Evolutionary conservation across 495 filamentous ascomycete genomes (phyloP).

Genomic region (Xylaria sp.): DNA sequence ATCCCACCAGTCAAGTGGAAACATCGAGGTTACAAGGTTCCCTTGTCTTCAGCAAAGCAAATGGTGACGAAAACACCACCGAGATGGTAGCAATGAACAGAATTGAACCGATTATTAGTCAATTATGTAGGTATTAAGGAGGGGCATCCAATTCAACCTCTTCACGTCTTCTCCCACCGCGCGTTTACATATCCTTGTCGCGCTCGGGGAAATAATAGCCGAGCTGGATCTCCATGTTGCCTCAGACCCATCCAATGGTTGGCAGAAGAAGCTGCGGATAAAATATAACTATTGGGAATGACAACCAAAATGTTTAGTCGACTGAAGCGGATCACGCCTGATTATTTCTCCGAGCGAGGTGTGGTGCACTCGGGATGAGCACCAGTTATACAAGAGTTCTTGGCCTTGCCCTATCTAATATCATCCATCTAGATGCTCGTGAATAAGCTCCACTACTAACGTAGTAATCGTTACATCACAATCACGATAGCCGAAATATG

Average conservation of each 20-base stretch:
- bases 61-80: background rate
- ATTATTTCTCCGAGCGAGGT: background rate
- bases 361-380: background rate
- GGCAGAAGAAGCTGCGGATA: background rate
- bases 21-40: background rate
- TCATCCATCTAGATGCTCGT: background rate
- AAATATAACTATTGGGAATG: background rate
- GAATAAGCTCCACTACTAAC: background rate
- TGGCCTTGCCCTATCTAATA: background rate
- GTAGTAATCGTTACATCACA: background rate
- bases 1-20: conserved; percentile 22
- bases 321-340: background rate
- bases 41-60: background rate
- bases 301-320: background rate
- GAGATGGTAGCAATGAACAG: background rate
- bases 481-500: background rate
- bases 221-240: background rate
- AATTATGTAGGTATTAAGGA: background rate
- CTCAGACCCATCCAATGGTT: background rate
- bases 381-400: background rate
- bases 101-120: background rate
- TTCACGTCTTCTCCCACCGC: background rate
- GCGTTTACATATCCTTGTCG: background rate
- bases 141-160: background rate
- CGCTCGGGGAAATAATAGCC: conserved; percentile 17